These are phyloP conservation scores for Lathyrus oleraceus DNA, from an alignment of 306 rosid species.

Conservation along the genomic window DNA sequence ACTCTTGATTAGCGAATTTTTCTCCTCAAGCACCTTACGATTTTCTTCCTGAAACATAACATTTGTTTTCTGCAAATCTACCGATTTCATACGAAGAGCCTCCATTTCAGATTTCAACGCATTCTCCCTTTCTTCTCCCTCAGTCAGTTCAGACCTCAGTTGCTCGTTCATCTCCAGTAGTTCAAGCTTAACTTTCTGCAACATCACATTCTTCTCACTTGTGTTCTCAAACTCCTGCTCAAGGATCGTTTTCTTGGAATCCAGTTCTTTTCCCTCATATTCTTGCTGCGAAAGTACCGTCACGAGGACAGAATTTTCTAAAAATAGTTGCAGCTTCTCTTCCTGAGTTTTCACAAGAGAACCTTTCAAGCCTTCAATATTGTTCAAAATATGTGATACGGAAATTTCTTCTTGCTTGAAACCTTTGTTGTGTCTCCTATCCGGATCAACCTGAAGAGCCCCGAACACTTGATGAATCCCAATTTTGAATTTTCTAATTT, in stretches of 20 bases:
- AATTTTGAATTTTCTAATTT: conserved; percentile 69
- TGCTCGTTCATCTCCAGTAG: conserved; percentile 58
- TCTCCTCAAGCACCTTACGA: conserved; percentile 60
- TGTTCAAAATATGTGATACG: conserved; percentile 55
- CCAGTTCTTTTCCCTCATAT: conserved; percentile 53
- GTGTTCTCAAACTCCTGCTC: conserved; percentile 55
- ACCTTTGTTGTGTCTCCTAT: conserved; percentile 43
- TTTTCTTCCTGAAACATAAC: conserved; percentile 61
- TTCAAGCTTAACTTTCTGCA: conserved; percentile 61
- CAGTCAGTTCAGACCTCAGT: conserved; percentile 53
- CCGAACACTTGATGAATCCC: conserved; percentile 63
- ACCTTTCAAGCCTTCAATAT: conserved; percentile 62
- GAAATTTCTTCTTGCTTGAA: conserved; percentile 55
- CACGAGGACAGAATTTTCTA: conserved; percentile 71
- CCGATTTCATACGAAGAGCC: conserved; percentile 49
- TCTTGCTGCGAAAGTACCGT: conserved; percentile 67
- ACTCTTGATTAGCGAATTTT: conserved; percentile 50
- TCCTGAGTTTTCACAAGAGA: conserved; percentile 61
- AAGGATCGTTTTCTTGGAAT: conserved; percentile 45
- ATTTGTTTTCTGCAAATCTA: conserved; percentile 50
- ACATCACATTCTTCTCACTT: conserved; percentile 45
- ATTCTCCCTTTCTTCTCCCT: conserved; percentile 59
- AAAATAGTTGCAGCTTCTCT: conserved; percentile 67
- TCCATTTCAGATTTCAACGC: conserved; percentile 52
- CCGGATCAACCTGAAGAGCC: conserved; percentile 65